Evolutionary conservation across 345 rosid species (phyloP), one percentile per base, ranked within the genome.

Genomic region (Arabis alpina): DNA sequence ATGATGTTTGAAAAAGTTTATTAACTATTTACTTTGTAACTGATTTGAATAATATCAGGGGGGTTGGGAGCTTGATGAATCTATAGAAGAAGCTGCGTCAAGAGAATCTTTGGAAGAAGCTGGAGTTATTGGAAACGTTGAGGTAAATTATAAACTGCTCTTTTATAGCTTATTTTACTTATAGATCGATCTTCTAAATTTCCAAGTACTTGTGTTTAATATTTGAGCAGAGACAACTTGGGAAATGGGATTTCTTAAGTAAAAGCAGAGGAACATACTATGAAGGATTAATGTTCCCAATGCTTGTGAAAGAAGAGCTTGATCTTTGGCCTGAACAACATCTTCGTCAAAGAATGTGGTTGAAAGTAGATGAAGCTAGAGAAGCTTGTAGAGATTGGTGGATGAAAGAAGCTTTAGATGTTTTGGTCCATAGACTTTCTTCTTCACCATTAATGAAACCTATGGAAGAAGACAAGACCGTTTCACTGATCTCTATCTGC

Each of bases 51-150:
- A 19, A 55, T 28, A 15, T 52, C 61, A 91, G 98, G 96, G 98
- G 68, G 98, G 98, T 40, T 92, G 98, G 98, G 98, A 92, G 71
- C 80, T 92, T 40, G 96, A 92, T 78, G 98, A 92, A 86, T 80
- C 96, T 42, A 60, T 79, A 4, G 84, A 86, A 66, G 87, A 89
- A 81, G 94, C 98, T 6, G 96, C 96, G 36, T 79, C 83, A 6
- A 74, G 98, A 43, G 98, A 92, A 51, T 82, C 89, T 28, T 13
- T 83, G 7, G 98, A 89, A 81, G 98, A 92, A 78, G 98, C 96
- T 55, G 98, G 98, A 7, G 96, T 92, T 71, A 72, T 79, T 19
- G 98, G 98, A 62, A 64, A 71, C 47, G 83, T 92, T 62, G 83
- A 88, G 96, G 98, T 92, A 32, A 39, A 3, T 42, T 27, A 44